Evolutionary conservation across 208 protist genomes (phyloP).

Genomic region (Endotrypanum monterogeii): DNA sequence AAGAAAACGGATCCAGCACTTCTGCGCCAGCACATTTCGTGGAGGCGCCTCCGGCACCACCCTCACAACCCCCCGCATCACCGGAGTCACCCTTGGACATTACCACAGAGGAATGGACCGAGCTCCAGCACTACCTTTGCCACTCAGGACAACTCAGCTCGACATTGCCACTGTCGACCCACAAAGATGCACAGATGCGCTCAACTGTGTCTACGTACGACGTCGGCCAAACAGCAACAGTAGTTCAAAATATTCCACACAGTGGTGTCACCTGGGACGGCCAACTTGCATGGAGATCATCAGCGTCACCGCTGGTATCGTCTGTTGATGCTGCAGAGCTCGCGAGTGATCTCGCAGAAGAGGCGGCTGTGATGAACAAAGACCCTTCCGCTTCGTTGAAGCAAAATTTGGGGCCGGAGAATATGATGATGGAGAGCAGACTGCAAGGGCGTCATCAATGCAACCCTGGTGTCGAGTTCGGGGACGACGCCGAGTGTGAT

Average conservation of each 20-base stretch:
- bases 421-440: not conserved
- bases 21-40: not conserved
- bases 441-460: not conserved
- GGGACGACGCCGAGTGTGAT: slow-evolving; percentile 23
- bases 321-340: slow-evolving; percentile 13
- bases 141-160: slow-evolving; percentile 13
- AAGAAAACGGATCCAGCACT: not conserved
- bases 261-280: not conserved
- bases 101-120: slow-evolving; percentile 7
- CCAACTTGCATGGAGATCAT: not conserved
- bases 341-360: slow-evolving; percentile 13
- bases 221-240: not conserved
- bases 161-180: slow-evolving; percentile 12
- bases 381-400: not conserved
- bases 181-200: not conserved
- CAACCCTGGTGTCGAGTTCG: slow-evolving; percentile 10
- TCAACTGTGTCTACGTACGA: not conserved
- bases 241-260: not conserved
- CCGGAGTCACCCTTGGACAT: not conserved
- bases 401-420: not conserved
- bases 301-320: slow-evolving; percentile 2
- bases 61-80: slow-evolving; percentile 2
- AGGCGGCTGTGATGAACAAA: not conserved
- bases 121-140: slow-evolving; percentile 18
- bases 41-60: not conserved